A percentile compares a stretch with the other conserved stretches of the same genome.
These are phyloP conservation scores for Neckera pumila DNA, from an alignment of 225 moss, liverwort and hornwort genomes.

Conservation along the genomic window DNA sequence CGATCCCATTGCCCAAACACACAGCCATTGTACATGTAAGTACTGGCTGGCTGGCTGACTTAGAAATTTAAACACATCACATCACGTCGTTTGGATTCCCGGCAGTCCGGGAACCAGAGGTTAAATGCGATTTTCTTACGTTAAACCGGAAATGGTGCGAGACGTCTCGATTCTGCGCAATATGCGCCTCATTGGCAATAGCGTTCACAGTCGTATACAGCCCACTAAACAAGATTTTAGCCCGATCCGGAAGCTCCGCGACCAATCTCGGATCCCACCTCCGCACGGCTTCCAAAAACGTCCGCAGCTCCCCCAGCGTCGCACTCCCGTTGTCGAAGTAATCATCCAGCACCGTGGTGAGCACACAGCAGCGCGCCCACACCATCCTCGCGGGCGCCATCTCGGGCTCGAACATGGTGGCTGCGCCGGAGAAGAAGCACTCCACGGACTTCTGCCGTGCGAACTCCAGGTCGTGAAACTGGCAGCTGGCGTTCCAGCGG, in stretches of 20 bases:
- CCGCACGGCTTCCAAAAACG: constrained; percentile 17
- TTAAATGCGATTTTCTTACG: background rate
- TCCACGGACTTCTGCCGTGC: constrained; percentile 32
- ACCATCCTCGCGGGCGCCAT: constrained; percentile 26
- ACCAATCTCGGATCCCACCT: constrained; percentile 12
- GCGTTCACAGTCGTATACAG: constrained; percentile 34
- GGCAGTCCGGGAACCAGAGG: background rate
- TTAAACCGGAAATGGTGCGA: constrained; percentile 26
- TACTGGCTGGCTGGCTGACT: background rate
- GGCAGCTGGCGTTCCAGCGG: constrained; percentile 47
- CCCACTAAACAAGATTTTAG: constrained; percentile 30
- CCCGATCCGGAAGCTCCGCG: constrained; percentile 12
- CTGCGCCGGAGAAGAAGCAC: constrained; percentile 34
- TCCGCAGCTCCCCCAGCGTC: background rate
- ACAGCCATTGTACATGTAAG: background rate
- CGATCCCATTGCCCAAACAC: constrained; percentile 33
- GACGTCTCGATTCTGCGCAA: constrained; percentile 47
- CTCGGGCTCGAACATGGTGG: constrained; percentile 36
- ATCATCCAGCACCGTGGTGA: constrained; percentile 46
- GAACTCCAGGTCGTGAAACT: constrained; percentile 30
- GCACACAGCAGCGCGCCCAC: constrained; percentile 30
- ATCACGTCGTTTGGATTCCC: background rate
- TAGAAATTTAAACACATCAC: background rate
- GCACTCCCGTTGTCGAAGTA: constrained; percentile 30
- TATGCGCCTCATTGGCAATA: constrained; percentile 24